Evolutionary conservation across 768 basidiomycete species (phyloP).

Genomic region (Lactarius tabidus): DNA sequence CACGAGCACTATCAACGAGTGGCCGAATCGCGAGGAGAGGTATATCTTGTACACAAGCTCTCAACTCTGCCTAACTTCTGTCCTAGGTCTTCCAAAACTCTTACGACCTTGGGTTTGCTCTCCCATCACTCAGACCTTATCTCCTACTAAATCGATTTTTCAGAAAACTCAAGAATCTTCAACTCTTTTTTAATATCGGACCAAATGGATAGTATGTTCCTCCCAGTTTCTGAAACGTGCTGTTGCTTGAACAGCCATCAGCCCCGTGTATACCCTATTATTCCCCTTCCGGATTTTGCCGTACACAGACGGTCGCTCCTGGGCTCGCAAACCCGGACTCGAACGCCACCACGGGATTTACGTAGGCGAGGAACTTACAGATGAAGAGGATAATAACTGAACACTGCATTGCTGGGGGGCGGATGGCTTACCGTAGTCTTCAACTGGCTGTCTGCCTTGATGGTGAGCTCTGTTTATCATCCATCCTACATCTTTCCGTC

Average conservation of each 20-base stretch:
- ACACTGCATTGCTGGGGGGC: background rate
- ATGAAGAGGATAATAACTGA: slow-evolving; percentile 55
- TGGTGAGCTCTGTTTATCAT: slow-evolving; percentile 1
- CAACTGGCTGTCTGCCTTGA: background rate
- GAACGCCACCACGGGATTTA: slow-evolving; percentile 57
- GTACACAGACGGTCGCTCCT: slow-evolving; percentile 77
- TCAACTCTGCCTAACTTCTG: background rate
- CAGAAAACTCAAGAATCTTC: slow-evolving; percentile 62
- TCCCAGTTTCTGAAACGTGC: background rate
- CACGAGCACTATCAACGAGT: slow-evolving; percentile 69
- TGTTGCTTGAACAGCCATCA: slow-evolving; percentile 31
- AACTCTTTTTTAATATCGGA: slow-evolving; percentile 85
- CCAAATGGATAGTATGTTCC: slow-evolving; percentile 71
- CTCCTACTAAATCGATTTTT: background rate
- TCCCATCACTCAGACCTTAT: background rate
- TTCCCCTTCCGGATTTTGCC: slow-evolving; percentile 77
- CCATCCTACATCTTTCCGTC: slow-evolving; percentile 8
- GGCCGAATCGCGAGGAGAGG: slow-evolving; percentile 68
- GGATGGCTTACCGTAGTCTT: background rate
- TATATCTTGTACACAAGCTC: slow-evolving; percentile 33
- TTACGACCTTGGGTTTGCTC: slow-evolving; percentile 79
- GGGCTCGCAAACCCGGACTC: slow-evolving; percentile 69
- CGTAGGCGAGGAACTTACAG: slow-evolving; percentile 85
- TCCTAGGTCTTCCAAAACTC: slow-evolving; percentile 78
- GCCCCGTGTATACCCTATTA: slow-evolving; percentile 74